Base-by-base conservation (phyloP, 768 basidiomycete species). In the Serendipita sp. region DNA sequence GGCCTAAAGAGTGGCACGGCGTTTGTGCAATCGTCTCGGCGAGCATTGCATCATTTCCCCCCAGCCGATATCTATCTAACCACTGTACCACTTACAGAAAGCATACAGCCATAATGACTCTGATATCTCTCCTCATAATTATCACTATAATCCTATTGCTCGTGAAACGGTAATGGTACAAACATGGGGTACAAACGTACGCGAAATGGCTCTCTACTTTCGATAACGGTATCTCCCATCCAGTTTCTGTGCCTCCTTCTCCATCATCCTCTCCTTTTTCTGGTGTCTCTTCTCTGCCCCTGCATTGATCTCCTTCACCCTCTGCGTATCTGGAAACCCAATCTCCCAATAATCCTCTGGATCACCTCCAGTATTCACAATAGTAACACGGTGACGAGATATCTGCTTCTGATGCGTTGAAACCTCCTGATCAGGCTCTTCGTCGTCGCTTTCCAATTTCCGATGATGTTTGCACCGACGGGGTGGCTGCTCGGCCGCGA, bases 1-100 rank as follows among this genome's bases (percentile, higher is more conserved):
- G 53, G 53, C 30, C 28, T 58, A 2, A 58, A 58, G 31, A 2
- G 28, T 31, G 53, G 53, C 17, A 24, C 53, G 11, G 53, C 53
- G 31, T 58, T 58, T 31, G 53, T 58, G 20, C 53, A 58, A 31
- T 58, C 53, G 11, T 58, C 53, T 31, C 20, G 53, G 53, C 31
- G n/a, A 38, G 34, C 14, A 38, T 38, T 58, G 53, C 45, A 20
- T 20, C 45, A 28, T 20, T 17, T 48, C 26, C 7, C n/a, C n/a
- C 9, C 9, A 28, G 5, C 45, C n/a, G n/a, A n/a, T 20, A 9
- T 48, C 45, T 7, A 9, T 48, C 45, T 48, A 28, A 48, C 34
- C 34, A 38, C 17, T 48, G 42, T 9, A 17, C 17, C n/a, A 5
- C 31, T 58, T 31, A 31, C 53, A 58, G 53, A 2, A 33, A 28